These are phyloP conservation scores for Pyrenochaeta sp. DNA, from an alignment of 2,329 filamentous ascomycete species.

Conservation along the genomic window DNA sequence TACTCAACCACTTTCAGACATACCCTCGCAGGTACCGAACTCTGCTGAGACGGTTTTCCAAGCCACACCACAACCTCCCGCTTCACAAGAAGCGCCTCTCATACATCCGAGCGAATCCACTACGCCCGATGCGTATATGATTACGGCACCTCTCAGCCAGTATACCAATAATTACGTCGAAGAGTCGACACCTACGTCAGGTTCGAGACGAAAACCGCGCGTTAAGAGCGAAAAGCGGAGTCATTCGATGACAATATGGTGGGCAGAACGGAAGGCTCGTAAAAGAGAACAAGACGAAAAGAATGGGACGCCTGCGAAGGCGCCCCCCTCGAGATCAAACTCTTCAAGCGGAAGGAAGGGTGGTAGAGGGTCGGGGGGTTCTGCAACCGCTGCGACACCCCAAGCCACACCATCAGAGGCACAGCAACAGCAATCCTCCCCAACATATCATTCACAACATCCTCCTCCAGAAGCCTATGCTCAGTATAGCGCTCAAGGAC, in stretches of 20 bases:
- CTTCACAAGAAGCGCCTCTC: constrained; percentile 28
- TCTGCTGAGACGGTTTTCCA: constrained; percentile 46
- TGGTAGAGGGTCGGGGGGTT: constrained; percentile 27
- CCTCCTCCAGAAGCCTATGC: constrained; percentile 30
- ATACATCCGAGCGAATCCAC: constrained; percentile 33
- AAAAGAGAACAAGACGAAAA: constrained; percentile 46
- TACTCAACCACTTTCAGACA: constrained; percentile 31
- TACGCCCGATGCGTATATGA: constrained; percentile 47
- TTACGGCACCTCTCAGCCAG: constrained; percentile 44
- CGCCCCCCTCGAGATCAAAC: constrained; percentile 32
- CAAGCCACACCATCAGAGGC: constrained; percentile 25
- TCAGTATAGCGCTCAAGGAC: constrained; percentile 22
- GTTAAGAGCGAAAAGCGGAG: constrained; percentile 56
- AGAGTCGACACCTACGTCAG: constrained; percentile 34
- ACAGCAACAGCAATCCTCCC: constrained; percentile 23
- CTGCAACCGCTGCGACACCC: constrained; percentile 28
- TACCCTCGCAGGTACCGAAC: constrained; percentile 33
- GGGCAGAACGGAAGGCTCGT: constrained; percentile 54
- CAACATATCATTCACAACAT: constrained; percentile 24
- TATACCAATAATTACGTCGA: constrained; percentile 41
- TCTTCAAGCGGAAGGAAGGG: constrained; percentile 34
- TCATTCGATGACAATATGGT: constrained; percentile 57
- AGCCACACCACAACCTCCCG: constrained; percentile 42
- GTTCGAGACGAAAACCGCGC: constrained; percentile 45
- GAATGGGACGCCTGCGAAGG: constrained; percentile 29